Base-by-base conservation (phyloP, 1,284 basidiomycete species). In the Irpex rosettiformis region DNA sequence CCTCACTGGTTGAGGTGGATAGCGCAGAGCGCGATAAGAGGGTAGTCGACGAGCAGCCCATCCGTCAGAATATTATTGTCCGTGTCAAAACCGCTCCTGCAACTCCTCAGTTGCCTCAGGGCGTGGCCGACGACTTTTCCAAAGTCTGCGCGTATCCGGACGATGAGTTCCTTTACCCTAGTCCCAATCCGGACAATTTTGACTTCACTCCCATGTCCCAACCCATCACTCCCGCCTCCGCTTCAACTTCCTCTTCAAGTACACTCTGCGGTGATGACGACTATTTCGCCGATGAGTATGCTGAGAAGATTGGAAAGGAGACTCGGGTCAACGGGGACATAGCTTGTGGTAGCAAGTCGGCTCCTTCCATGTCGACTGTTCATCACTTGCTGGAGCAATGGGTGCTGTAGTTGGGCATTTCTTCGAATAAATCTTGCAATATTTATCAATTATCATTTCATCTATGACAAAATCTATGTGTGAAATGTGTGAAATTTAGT, bases 1-100 rank as follows among this genome's bases (percentile, higher is more conserved):
- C 88, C 77, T 75, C 75, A 3, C 76, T 81, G 22, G 75, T 76
- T 22, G 81, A 88, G 62, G 71, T 86, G 37, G 65, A 58, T 21
- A 13, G n/a, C 25, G 48, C 61, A 18, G 52, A 16, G 24, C 28
- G 42, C 29, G 28, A 27, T 30, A 53, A 52, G 42, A 49, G 40
- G 29, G 57, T 51, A 16, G 52, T 43, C 16, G 49, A 57, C 51
- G 52, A 53, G 33, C 57, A 49, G 1, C 45, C 40, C 28, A 43
- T 56, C 6, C 42, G 33, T n/a, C n/a, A n/a, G 33, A 10, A 6
- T 48, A 37, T 7, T 16, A 18, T 6, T 21, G 48, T 18, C 8
- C 56, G 5, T 4, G 40, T 21, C 43, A 24, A 47, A 47, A 18
- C 29, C 49, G 33, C 30, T 52, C 24, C 18, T 21, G 10, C 43